A percentile compares a stretch with the other conserved stretches of the same genome.
These are phyloP conservation scores for Chlorella sorokiniana DNA, from an alignment of 139 green algal species.

Conservation along the genomic window DNA sequence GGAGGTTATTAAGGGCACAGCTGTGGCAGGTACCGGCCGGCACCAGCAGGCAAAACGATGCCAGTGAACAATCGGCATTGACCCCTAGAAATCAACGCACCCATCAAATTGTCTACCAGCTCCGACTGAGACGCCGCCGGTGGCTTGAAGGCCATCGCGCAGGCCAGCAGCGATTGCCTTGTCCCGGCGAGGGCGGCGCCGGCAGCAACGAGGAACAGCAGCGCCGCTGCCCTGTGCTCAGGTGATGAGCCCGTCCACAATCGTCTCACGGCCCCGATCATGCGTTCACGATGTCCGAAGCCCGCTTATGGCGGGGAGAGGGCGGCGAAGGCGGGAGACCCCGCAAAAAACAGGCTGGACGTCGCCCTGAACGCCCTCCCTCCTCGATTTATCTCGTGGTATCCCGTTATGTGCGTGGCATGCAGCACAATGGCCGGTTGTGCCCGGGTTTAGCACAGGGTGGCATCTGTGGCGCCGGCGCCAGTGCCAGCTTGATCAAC, in stretches of 20 bases:
- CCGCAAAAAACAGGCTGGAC: too few species aligned
- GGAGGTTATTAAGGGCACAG: too few species aligned
- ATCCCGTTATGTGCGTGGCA: too few species aligned
- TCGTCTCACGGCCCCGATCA: not conserved
- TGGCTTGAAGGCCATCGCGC: conserved; percentile 8
- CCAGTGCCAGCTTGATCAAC: too few species aligned
- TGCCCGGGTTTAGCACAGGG: too few species aligned
- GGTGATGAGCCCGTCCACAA: not conserved
- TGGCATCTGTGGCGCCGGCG: too few species aligned
- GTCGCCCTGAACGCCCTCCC: too few species aligned
- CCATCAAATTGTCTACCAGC: conserved; percentile 13
- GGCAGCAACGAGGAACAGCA: not conserved
- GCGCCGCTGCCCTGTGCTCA: not conserved
- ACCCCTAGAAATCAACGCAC: not conserved
- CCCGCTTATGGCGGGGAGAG: too few species aligned
- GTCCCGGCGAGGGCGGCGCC: not conserved
- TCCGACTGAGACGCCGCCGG: not conserved
- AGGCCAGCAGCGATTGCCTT: not conserved
- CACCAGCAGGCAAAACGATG: not conserved
- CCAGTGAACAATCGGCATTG: not conserved
- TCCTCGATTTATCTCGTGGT: too few species aligned
- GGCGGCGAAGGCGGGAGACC: too few species aligned
- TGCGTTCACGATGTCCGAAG: not conserved
- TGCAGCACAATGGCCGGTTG: too few species aligned
- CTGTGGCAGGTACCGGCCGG: not conserved